These are phyloP conservation scores for Mortierella antarctica DNA, from an alignment of 192 early-diverging fungal genomes.

Conservation along the genomic window DNA sequence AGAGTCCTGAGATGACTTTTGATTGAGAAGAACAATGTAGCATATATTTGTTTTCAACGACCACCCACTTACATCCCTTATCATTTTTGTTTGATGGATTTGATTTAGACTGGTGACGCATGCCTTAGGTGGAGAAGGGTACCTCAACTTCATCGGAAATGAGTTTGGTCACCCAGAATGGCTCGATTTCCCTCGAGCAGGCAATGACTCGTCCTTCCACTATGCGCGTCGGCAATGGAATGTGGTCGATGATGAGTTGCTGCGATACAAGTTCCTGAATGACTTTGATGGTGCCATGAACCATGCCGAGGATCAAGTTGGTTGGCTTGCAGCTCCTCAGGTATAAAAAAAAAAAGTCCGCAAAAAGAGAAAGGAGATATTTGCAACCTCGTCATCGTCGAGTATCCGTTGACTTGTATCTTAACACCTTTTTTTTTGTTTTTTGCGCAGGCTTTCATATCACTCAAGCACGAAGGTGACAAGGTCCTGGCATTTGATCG, in stretches of 20 bases:
- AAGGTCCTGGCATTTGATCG: slow-evolving; percentile 96
- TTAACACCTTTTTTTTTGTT: too few relatives aligned
- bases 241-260: slow-evolving; percentile 82
- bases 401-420: too few relatives aligned
- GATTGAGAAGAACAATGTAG: slow-evolving; percentile 8
- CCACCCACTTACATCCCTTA: too few relatives aligned
- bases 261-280: slow-evolving; percentile 95
- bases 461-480: slow-evolving; percentile 91
- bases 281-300: slow-evolving; percentile 92
- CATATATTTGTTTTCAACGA: too few relatives aligned
- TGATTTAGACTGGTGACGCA: slow-evolving; percentile 79
- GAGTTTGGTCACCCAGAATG: slow-evolving; percentile 99
- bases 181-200: slow-evolving; percentile 97
- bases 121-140: slow-evolving; percentile 94
- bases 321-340: slow-evolving; percentile 76
- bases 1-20: too few relatives aligned
- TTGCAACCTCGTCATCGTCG: too few relatives aligned
- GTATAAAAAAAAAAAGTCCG: slow-evolving; percentile 34
- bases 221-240: slow-evolving; percentile 97
- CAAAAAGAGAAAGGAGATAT: neutral
- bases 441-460: slow-evolving; percentile 73
- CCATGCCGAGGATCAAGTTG: slow-evolving; percentile 71
- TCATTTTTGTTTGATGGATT: too few relatives aligned
- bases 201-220: slow-evolving; percentile 91
- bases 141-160: slow-evolving; percentile 97